phyloP scores from a whole-genome alignment of 2,329 filamentous ascomycete species.

The Aquanectria penicillioides region DNA sequence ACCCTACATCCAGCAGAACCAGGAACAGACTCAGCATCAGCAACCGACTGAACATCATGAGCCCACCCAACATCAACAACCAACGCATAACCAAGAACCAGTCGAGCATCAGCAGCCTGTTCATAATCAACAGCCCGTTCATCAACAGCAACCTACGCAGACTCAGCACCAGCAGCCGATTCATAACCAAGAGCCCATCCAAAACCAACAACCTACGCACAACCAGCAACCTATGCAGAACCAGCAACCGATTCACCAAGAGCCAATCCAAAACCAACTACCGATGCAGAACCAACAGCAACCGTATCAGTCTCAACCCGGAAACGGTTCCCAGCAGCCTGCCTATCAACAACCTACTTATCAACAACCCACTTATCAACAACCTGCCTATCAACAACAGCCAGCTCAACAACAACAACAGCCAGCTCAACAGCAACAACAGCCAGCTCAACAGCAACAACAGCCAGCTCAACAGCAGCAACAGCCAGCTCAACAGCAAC shows the following conservation, averaged over 20 bases:
- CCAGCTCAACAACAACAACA: background rate
- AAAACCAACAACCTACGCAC: background rate
- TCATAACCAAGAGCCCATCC: background rate
- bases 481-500: background rate
- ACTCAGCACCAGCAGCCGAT: background rate
- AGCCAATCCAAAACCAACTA: background rate
- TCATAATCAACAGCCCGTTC: background rate
- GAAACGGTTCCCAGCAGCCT: background rate
- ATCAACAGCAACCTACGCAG: background rate
- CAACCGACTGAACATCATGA: too few species aligned
- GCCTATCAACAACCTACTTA: background rate
- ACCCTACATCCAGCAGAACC: too few species aligned
- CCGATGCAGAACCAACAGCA: background rate
- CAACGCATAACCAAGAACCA: background rate
- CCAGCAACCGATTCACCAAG: background rate
- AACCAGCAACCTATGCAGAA: background rate
- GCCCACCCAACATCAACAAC: too few species aligned
- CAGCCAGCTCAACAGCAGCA: background rate
- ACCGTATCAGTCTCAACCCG: too few species aligned
- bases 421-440: background rate
- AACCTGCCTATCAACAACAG: conserved; percentile 14
- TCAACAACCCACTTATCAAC: background rate
- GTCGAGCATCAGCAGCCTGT: background rate
- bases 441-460: background rate
- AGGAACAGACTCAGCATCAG: too few species aligned